Conservation (phyloP, 208 protist species). For the Leishmania gerbilli region DNA sequence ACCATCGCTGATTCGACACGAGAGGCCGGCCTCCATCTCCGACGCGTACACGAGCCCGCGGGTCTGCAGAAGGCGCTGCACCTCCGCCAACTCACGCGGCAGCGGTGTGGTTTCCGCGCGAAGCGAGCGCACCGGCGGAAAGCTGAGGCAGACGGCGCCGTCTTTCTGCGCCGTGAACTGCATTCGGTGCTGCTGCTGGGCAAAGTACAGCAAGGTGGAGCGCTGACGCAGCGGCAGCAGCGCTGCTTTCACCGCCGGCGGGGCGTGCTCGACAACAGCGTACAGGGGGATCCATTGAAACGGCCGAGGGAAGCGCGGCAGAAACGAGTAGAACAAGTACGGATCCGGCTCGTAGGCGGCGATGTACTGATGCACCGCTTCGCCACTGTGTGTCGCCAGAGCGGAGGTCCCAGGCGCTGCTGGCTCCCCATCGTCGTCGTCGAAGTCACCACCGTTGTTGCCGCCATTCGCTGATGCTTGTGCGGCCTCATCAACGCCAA, state of each 20-base stretch:
- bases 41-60: constrained; percentile 18
- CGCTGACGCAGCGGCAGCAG: constrained; percentile 35
- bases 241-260: constrained; percentile 21
- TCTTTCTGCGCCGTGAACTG: constrained; percentile 49
- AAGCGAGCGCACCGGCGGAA: constrained; percentile 11
- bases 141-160: constrained; percentile 27
- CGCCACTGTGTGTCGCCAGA: not conserved
- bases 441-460: not conserved
- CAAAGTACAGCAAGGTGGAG: constrained; percentile 60
- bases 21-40: constrained; percentile 13
- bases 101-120: constrained; percentile 24
- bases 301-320: constrained; percentile 8
- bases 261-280: constrained; percentile 30
- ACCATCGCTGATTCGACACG: constrained; percentile 9
- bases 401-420: not conserved
- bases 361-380: constrained; percentile 28
- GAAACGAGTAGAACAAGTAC: constrained; percentile 37
- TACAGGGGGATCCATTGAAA: constrained; percentile 44
- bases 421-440: not conserved
- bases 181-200: constrained; percentile 63
- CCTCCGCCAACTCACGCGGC: constrained; percentile 22
- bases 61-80: constrained; percentile 2
- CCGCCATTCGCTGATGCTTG: not conserved
- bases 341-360: constrained; percentile 42
- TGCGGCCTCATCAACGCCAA: not conserved